A percentile compares a stretch with the other conserved stretches of the same genome.
Conservation (phyloP, 148 eudicot genomes). For the Silene latifolia region DNA sequence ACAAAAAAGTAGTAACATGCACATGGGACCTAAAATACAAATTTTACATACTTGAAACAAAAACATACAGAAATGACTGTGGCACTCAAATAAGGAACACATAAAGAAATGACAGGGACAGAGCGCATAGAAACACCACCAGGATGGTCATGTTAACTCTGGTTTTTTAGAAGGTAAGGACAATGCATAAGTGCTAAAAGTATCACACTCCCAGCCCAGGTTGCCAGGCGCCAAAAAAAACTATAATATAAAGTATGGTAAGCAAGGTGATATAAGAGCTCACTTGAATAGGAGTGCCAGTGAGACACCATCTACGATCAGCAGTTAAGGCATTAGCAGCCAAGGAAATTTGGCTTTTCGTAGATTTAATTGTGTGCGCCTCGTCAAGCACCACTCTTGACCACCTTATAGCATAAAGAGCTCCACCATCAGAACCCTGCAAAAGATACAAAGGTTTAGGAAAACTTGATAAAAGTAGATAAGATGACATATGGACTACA, state of each 20-base stretch:
- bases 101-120: not conserved
- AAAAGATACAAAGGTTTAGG: constrained; percentile 17
- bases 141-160: not conserved
- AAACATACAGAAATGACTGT: too few species aligned
- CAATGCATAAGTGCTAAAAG: not conserved
- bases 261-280: not conserved
- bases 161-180: not conserved
- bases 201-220: not conserved
- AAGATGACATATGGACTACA: not conserved
- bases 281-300: constrained; percentile 99
- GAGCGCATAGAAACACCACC: not conserved
- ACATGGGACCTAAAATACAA: too few species aligned
- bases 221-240: not conserved
- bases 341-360: constrained; percentile 87
- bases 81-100: too few species aligned
- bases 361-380: constrained; percentile 87
- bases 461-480: not conserved
- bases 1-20: too few species aligned
- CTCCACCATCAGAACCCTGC: constrained; percentile 79
- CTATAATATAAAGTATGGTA: not conserved
- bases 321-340: constrained; percentile 86
- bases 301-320: constrained; percentile 94
- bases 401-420: constrained; percentile 80
- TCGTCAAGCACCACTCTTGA: constrained; percentile 93
- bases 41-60: too few species aligned